Evolutionary conservation across 768 basidiomycete species (phyloP).

Genomic region (Cystobasidium tubakii): DNA sequence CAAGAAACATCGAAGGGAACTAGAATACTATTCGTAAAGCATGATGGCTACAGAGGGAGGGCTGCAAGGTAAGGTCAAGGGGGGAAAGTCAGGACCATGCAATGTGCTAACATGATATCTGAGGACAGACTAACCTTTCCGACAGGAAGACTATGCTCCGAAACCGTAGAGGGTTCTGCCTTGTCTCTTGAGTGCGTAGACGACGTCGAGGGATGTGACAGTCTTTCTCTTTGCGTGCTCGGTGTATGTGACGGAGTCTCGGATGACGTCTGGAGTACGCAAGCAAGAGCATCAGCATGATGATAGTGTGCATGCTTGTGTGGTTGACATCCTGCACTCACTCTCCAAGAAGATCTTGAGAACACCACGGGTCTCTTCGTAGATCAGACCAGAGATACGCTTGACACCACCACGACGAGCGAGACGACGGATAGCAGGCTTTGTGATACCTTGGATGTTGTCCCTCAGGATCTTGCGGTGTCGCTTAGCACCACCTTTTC

Average conservation of each 20-base stretch:
- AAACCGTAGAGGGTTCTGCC: slow-evolving; percentile 56
- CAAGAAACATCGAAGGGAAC: not conserved
- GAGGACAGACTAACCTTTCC: not conserved
- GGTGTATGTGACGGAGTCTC: slow-evolving; percentile 47
- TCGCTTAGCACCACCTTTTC: slow-evolving; percentile 52
- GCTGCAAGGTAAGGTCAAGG: not conserved
- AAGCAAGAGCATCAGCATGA: not conserved
- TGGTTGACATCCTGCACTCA: slow-evolving; percentile 5
- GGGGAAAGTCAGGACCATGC: not conserved
- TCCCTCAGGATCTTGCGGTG: slow-evolving; percentile 77
- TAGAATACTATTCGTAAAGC: not conserved
- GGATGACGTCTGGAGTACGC: slow-evolving; percentile 49
- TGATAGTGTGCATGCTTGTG: not conserved
- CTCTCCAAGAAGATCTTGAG: slow-evolving; percentile 57
- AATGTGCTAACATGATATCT: not conserved
- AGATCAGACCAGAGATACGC: slow-evolving; percentile 61
- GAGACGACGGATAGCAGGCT: slow-evolving; percentile 87
- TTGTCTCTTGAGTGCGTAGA: slow-evolving; percentile 60
- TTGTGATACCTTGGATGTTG: slow-evolving; percentile 65
- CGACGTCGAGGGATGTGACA: slow-evolving; percentile 60
- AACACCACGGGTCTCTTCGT: slow-evolving; percentile 57
- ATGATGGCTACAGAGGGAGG: not conserved
- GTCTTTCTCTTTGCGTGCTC: slow-evolving; percentile 50
- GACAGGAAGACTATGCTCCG: slow-evolving; percentile 27
- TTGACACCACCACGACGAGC: slow-evolving; percentile 97